Conservation (phyloP, 129 eudicot genomes). For the sunflower (Helianthus annuus) region HanXRQr2.0-SUNRISE NC_035444.2:66193097-66193596, state of each 20-base stretch:
- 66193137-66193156: no score
- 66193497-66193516: conserved; percentile 67
- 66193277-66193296: conserved; percentile 66
- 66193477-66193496: conserved; percentile 53
- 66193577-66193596: conserved; percentile 62
- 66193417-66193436: conserved; percentile 50
- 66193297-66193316: conserved; percentile 57
- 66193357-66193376: not conserved
- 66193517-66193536: conserved; percentile 64
- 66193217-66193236: conserved; percentile 4
- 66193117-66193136: no score
- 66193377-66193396: no score
- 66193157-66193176: no score
- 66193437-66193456: conserved; percentile 37
- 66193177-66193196: no score
- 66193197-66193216: conserved; percentile 37
- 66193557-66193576: conserved; percentile 70
- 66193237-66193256: conserved; percentile 25
- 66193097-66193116: no score
- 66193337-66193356: conserved; percentile 28
- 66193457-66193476: conserved; percentile 39
- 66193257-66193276: conserved; percentile 49
- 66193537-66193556: conserved; percentile 51
- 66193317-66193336: conserved; percentile 52
- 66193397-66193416: conserved; percentile 39